Conservation (phyloP, 2,329 filamentous ascomycete genomes). For the Laburnicola sp. region DNA sequence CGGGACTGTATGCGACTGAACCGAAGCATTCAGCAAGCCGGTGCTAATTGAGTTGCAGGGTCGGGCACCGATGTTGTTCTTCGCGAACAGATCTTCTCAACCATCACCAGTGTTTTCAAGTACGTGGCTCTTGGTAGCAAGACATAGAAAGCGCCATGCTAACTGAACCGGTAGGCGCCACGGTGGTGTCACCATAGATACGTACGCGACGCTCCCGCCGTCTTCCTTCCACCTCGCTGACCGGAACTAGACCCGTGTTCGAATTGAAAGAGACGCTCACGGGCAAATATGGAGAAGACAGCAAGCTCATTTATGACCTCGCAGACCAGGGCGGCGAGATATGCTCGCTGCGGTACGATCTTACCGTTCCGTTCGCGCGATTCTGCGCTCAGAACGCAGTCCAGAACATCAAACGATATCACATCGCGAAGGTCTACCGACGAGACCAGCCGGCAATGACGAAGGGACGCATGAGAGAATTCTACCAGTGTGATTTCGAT, state of each 20-base stretch:
- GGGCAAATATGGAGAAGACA: constrained; percentile 91
- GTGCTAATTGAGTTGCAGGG: constrained; percentile 29
- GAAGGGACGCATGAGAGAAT: constrained; percentile 91
- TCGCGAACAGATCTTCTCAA: constrained; percentile 42
- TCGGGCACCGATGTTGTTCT: constrained; percentile 40
- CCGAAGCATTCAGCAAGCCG: constrained; percentile 66
- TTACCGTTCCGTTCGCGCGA: constrained; percentile 87
- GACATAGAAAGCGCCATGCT: constrained; percentile 73
- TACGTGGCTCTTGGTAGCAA: constrained; percentile 69
- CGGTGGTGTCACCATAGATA: constrained; percentile 44
- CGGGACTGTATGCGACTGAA: constrained; percentile 66
- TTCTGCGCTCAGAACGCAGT: constrained; percentile 92
- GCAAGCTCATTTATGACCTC: constrained; percentile 88
- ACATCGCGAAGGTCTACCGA: constrained; percentile 90
- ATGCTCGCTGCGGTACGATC: constrained; percentile 80
- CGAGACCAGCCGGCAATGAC: constrained; percentile 77
- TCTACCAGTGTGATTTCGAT: constrained; percentile 97
- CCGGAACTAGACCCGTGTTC: constrained; percentile 64
- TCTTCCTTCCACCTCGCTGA: not conserved
- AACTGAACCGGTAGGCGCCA: constrained; percentile 71
- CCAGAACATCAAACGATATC: constrained; percentile 87
- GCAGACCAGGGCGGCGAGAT: constrained; percentile 86
- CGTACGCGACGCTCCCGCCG: constrained; percentile 57
- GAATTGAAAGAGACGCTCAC: constrained; percentile 84
- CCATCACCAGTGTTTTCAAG: constrained; percentile 42